These are phyloP conservation scores for Candida orba DNA, from an alignment of 805 yeast genomes.

Conservation along the genomic window DNA sequence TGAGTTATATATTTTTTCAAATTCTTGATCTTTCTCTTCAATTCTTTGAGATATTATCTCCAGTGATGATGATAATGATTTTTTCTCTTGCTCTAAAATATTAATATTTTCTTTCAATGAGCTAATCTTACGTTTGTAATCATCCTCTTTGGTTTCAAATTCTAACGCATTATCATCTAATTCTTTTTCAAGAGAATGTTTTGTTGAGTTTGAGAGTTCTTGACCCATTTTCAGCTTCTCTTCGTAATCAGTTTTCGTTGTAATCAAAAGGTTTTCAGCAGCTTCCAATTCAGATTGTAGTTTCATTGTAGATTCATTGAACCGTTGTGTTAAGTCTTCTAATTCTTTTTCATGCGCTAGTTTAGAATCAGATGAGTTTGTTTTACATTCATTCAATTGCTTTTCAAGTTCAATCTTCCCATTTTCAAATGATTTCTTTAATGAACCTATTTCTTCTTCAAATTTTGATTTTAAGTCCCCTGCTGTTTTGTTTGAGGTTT, in stretches of 20 bases:
- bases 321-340: too few species aligned
- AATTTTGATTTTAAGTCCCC: background rate
- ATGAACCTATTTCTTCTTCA: background rate
- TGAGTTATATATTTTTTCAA: slow-evolving; percentile 13
- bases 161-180: slow-evolving; percentile 22
- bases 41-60: slow-evolving; percentile 28
- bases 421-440: too few species aligned
- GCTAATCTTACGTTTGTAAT: slow-evolving; percentile 19
- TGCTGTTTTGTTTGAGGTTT: background rate
- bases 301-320: too few species aligned
- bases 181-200: slow-evolving; percentile 15
- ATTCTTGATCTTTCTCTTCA: slow-evolving; percentile 21
- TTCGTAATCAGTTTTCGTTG: background rate
- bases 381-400: too few species aligned
- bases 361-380: too few species aligned
- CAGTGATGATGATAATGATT: slow-evolving; percentile 26
- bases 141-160: slow-evolving; percentile 24
- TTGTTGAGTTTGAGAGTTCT: background rate
- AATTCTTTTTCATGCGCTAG: too few species aligned
- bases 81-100: slow-evolving; percentile 26
- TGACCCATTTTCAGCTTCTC: background rate
- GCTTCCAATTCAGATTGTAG: too few species aligned
- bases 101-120: slow-evolving; percentile 22
- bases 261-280: background rate
- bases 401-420: too few species aligned